These are phyloP conservation scores for Kingdonia uniflora DNA, from an alignment of 164 flowering plant species.

Conservation along the genomic window DNA sequence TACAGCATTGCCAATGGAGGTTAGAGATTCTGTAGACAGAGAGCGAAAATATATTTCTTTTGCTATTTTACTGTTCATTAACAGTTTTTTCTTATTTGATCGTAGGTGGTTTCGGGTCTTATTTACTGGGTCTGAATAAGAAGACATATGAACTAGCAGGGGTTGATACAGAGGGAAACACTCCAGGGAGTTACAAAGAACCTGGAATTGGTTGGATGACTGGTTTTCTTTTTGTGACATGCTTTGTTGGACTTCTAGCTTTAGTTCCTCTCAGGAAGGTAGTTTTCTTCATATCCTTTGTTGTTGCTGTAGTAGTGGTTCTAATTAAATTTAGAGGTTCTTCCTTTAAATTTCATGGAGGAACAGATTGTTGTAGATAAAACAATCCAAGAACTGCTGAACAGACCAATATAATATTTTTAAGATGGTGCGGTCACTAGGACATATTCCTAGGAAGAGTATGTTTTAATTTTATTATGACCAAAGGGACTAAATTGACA, in stretches of 20 bases:
- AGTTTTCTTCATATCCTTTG: neutral
- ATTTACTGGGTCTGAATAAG: slow-evolving; percentile 67
- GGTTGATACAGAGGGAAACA: slow-evolving; percentile 44
- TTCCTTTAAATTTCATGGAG: too few relatives aligned
- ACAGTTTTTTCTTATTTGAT: neutral
- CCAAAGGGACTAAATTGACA: too few relatives aligned
- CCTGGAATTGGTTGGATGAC: slow-evolving; percentile 92
- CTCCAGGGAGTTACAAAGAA: slow-evolving; percentile 48
- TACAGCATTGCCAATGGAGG: slow-evolving; percentile 84
- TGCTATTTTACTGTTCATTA: neutral
- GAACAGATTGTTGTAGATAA: too few relatives aligned
- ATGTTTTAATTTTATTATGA: too few relatives aligned
- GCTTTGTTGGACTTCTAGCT: slow-evolving; percentile 83
- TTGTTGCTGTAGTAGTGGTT: neutral
- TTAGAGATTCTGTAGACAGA: too few relatives aligned
- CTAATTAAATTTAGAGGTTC: too few relatives aligned
- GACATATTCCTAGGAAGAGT: too few relatives aligned
- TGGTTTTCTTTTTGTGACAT: slow-evolving; percentile 48
- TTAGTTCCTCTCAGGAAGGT: slow-evolving; percentile 92
- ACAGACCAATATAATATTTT: neutral
- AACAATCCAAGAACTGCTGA: too few relatives aligned
- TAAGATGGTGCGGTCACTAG: too few relatives aligned
- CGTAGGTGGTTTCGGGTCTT: slow-evolving; percentile 90
- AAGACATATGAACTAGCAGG: slow-evolving; percentile 71
- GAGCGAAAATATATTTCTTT: neutral